Evolutionary conservation across 345 rosid genomes (phyloP).

Genomic region (Ricinus communis): DNA sequence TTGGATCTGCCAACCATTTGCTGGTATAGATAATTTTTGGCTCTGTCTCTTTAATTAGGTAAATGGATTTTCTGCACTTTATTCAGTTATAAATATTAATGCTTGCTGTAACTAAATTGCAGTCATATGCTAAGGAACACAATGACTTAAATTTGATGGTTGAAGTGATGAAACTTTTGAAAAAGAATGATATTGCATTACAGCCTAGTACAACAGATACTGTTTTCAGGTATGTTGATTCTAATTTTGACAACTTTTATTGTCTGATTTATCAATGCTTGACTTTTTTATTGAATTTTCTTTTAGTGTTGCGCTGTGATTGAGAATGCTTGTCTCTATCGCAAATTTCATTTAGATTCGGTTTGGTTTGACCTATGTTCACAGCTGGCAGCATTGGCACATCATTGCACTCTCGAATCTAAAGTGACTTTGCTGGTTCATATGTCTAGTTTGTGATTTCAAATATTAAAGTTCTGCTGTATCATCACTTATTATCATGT

Average conservation of each 20-base stretch:
- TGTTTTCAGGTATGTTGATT: slow-evolving; percentile 56
- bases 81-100: background rate
- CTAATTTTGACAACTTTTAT: background rate
- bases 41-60: slow-evolving; percentile 3
- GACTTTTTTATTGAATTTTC: background rate
- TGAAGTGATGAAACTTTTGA: slow-evolving; percentile 66
- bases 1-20: slow-evolving; percentile 77
- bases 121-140: slow-evolving; percentile 65
- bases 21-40: slow-evolving; percentile 45
- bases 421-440: background rate
- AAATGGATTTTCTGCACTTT: slow-evolving; percentile 13
- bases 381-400: slow-evolving; percentile 1
- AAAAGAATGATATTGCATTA: slow-evolving; percentile 51
- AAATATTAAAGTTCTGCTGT: too few relatives aligned
- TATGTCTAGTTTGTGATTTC: background rate
- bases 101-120: slow-evolving; percentile 24
- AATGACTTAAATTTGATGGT: slow-evolving; percentile 60
- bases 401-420: background rate
- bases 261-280: background rate
- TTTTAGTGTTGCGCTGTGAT: background rate
- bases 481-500: too few relatives aligned
- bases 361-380: background rate
- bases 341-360: background rate
- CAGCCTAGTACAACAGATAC: slow-evolving; percentile 85
- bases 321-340: background rate